phyloP scores from a whole-genome alignment of 2,329 filamentous ascomycete genomes.

The Exophiala mesophila region DNA sequence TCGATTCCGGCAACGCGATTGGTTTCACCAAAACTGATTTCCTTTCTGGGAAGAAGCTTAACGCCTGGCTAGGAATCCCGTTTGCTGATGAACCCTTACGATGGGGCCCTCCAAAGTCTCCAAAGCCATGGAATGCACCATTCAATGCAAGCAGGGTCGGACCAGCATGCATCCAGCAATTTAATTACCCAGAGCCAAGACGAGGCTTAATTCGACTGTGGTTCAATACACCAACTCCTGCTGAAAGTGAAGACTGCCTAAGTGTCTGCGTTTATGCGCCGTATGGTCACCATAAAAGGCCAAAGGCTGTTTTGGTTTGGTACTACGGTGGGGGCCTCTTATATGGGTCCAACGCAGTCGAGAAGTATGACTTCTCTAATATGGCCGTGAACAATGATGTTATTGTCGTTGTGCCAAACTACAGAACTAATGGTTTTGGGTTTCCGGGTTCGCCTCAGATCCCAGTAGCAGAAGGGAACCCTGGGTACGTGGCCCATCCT shows the following conservation, averaged over 20 bases:
- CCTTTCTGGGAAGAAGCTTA: slow-evolving; percentile 7
- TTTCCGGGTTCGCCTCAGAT: slow-evolving; percentile 1
- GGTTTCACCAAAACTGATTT: background rate
- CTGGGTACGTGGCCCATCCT: too few relatives aligned
- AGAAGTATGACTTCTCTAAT: slow-evolving; percentile 32
- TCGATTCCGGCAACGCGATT: slow-evolving; percentile 1
- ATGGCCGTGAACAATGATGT: slow-evolving; percentile 34
- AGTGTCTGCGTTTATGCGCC: slow-evolving; percentile 38
- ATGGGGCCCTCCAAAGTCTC: slow-evolving; percentile 22
- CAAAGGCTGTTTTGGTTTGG: slow-evolving; percentile 35
- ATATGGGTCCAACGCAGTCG: slow-evolving; percentile 26
- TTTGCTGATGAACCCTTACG: slow-evolving; percentile 25
- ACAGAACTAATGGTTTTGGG: slow-evolving; percentile 26
- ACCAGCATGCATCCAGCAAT: slow-evolving; percentile 28
- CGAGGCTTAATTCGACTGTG: slow-evolving; percentile 27
- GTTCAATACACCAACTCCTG: slow-evolving; percentile 14
- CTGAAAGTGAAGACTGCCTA: slow-evolving; percentile 36
- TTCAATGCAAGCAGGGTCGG: slow-evolving; percentile 21
- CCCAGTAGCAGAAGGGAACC: background rate
- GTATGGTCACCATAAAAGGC: slow-evolving; percentile 13
- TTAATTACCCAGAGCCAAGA: slow-evolving; percentile 18
- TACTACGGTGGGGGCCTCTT: slow-evolving; percentile 38
- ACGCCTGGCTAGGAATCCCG: slow-evolving; percentile 29
- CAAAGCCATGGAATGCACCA: slow-evolving; percentile 10
- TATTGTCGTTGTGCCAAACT: slow-evolving; percentile 32